These are phyloP conservation scores for Pseudogymnoascus sp. DNA, from an alignment of 2,329 filamentous ascomycete species.

Conservation along the genomic window DNA sequence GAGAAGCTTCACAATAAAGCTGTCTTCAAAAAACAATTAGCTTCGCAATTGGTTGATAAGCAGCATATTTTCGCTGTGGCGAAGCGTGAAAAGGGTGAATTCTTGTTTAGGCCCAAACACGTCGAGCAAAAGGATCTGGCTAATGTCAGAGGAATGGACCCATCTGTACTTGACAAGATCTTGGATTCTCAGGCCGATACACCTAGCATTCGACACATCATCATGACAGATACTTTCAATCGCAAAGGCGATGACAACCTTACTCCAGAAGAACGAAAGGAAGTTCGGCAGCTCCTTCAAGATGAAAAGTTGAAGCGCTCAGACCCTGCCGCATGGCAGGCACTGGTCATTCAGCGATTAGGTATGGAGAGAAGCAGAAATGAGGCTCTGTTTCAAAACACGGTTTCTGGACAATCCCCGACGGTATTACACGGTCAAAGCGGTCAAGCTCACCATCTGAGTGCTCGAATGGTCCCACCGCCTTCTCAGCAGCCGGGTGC, in stretches of 20 bases:
- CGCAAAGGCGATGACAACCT: conserved; percentile 60
- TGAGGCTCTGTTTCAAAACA: neutral
- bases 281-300: conserved; percentile 43
- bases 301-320: conserved; percentile 29
- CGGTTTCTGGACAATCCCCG: neutral
- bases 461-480: neutral
- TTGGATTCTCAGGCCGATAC: conserved; percentile 45
- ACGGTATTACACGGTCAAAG: neutral
- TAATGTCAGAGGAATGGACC: conserved; percentile 53
- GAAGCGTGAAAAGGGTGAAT: conserved; percentile 45
- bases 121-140: conserved; percentile 47
- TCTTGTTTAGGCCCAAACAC: conserved; percentile 53
- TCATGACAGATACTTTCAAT: conserved; percentile 67
- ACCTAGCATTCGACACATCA: conserved; percentile 48
- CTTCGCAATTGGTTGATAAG: conserved; percentile 75
- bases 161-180: conserved; percentile 53
- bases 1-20: conserved; percentile 64
- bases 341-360: neutral
- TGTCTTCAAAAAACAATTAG: conserved; percentile 77
- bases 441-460: neutral
- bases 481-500: neutral
- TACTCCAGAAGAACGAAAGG: conserved; percentile 53
- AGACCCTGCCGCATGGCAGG: conserved; percentile 19
- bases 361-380: neutral
- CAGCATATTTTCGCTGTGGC: conserved; percentile 68